phyloP scores from a whole-genome alignment of 225 moss, liverwort and hornwort genomes.

The Straminergon stramineum region DNA sequence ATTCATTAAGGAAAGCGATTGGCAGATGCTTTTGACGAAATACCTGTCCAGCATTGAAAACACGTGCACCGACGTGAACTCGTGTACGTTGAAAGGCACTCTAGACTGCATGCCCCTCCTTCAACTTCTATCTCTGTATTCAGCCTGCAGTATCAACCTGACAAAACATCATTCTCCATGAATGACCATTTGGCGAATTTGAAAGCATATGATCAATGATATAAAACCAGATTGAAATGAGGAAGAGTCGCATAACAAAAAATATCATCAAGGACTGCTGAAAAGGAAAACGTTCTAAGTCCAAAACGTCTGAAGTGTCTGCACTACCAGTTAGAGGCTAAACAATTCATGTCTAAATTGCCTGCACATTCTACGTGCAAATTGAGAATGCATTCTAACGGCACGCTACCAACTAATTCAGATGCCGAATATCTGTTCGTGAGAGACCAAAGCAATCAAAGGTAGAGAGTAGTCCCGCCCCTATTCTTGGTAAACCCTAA shows the following conservation, averaged over 20 bases:
- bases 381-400: background rate
- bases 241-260: background rate
- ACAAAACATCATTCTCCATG: background rate
- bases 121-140: constrained; percentile 73
- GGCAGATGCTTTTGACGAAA: background rate
- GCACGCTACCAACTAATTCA: background rate
- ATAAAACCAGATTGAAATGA: background rate
- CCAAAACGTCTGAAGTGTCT: background rate
- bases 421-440: background rate
- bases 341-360: background rate
- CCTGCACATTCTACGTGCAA: background rate
- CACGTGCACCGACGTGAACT: background rate
- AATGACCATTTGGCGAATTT: background rate
- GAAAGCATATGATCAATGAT: background rate
- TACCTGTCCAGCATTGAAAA: background rate
- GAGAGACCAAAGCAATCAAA: background rate
- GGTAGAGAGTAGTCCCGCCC: background rate
- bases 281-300: background rate
- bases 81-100: constrained; percentile 22
- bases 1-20: background rate
- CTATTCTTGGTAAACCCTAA: background rate
- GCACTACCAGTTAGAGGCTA: background rate
- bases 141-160: constrained; percentile 95
- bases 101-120: constrained; percentile 65
- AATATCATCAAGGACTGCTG: background rate